Percentiles rank a stretch among this genome's conserved stretches.
These are phyloP conservation scores for Camellia lanceoleosa DNA, from an alignment of 148 eudicot genomes.

Conservation along the genomic window DNA sequence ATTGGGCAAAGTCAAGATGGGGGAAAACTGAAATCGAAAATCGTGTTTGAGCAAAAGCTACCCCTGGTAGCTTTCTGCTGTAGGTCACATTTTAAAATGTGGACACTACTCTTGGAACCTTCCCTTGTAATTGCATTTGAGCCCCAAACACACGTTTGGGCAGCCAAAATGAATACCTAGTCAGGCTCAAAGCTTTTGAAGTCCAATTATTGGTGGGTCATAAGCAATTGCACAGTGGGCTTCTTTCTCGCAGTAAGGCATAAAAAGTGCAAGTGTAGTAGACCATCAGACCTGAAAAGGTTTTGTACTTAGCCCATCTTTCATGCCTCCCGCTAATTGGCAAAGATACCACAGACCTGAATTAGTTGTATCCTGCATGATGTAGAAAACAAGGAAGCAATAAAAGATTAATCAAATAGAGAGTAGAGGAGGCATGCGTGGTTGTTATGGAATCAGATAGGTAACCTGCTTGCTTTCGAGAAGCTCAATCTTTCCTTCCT, in stretches of 20 bases:
- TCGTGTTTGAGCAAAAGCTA: not conserved
- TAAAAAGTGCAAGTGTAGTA: not conserved
- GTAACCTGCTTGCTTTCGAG: constrained; percentile 77
- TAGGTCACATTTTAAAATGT: not conserved
- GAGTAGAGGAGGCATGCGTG: not conserved
- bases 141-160: not conserved
- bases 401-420: not conserved
- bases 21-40: not conserved
- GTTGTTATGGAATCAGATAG: not conserved
- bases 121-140: not conserved
- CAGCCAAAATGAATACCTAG: not conserved
- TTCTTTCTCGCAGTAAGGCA: not conserved
- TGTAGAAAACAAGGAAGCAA: constrained; percentile 8
- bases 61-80: not conserved
- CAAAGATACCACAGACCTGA: constrained; percentile 82
- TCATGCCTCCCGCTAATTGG: constrained; percentile 71
- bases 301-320: constrained; percentile 51
- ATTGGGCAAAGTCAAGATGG: not conserved
- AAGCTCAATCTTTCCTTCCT: constrained; percentile 90
- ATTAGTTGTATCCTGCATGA: constrained; percentile 72
- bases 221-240: not conserved
- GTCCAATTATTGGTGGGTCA: not conserved
- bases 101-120: not conserved
- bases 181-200: not conserved
- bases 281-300: constrained; percentile 44